Percentiles rank a stretch among this genome's conserved stretches.
Evolutionary conservation across 2,329 filamentous ascomycete genomes (phyloP).

Genomic region (Botrytis byssoidea): DNA sequence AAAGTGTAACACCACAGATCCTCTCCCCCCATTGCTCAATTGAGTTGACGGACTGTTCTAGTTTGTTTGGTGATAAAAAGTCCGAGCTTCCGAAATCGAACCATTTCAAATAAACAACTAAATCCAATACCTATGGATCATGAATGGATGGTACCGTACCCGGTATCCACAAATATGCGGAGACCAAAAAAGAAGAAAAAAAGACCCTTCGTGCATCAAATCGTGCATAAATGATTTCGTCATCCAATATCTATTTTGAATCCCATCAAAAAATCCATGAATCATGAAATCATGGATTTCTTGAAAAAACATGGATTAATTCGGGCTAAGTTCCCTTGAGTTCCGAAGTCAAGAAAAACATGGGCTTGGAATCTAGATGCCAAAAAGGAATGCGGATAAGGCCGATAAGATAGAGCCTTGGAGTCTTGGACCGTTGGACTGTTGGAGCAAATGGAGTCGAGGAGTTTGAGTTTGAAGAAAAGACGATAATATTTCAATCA

Average conservation of each 20-base stretch:
- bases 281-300: background rate
- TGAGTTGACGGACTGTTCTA: background rate
- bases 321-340: background rate
- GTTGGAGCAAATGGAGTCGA: background rate
- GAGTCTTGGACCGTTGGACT: too few relatives aligned
- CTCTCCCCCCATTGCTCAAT: background rate
- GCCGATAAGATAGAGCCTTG: background rate
- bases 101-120: background rate
- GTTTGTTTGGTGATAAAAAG: background rate
- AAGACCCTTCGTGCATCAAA: constrained; percentile 6
- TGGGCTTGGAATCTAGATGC: background rate
- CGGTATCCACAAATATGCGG: background rate
- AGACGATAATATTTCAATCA: background rate
- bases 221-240: background rate
- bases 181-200: background rate
- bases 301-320: background rate
- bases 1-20: background rate
- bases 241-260: background rate
- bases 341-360: background rate
- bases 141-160: background rate
- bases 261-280: background rate
- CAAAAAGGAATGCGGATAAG: background rate
- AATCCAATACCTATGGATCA: background rate
- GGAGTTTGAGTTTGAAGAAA: background rate
- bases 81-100: background rate